Evolutionary conservation across 441 rosid genomes (phyloP).

Genomic region (Pelargonium cotyledonis): DNA sequence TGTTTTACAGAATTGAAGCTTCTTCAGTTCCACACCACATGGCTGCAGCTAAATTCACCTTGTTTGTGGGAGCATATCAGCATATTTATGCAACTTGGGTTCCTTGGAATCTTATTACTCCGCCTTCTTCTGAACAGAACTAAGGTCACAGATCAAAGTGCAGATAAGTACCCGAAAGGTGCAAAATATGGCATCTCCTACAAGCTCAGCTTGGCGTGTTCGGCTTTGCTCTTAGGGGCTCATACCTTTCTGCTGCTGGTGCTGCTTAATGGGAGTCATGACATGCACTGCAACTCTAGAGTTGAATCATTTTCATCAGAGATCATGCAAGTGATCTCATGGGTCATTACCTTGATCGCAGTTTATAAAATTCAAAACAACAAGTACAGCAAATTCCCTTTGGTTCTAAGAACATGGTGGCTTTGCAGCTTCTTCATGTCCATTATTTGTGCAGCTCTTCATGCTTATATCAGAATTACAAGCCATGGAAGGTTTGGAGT

Average conservation of each 20-base stretch:
- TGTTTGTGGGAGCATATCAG: constrained; percentile 56
- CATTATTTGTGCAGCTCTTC: constrained; percentile 29
- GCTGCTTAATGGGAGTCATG: constrained; percentile 27
- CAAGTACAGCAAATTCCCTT: constrained; percentile 44
- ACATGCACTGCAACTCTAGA: constrained; percentile 36
- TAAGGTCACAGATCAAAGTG: constrained; percentile 24
- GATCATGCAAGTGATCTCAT: constrained; percentile 45
- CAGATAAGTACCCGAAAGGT: constrained; percentile 22
- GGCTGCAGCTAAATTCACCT: constrained; percentile 37
- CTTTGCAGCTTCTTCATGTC: constrained; percentile 59
- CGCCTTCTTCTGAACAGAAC: constrained; percentile 24
- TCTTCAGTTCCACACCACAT: constrained; percentile 24
- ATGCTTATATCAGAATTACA: constrained; percentile 28
- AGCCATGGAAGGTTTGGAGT: constrained; percentile 29
- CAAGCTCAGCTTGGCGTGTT: constrained; percentile 41
- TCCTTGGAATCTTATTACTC: constrained; percentile 39
- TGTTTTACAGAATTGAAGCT: constrained; percentile 33
- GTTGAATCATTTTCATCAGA: constrained; percentile 43
- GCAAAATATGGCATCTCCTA: constrained; percentile 38
- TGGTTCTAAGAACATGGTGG: constrained; percentile 87
- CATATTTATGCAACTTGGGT: constrained; percentile 42
- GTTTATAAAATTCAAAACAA: constrained; percentile 31
- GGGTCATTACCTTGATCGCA: constrained; percentile 37
- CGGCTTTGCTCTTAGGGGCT: constrained; percentile 36
- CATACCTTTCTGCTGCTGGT: constrained; percentile 46